Evolutionary conservation across 179 eudicot genomes (phyloP), one percentile per base, ranked within the genome.

Genomic region (Monotropa hypopitys): DNA sequence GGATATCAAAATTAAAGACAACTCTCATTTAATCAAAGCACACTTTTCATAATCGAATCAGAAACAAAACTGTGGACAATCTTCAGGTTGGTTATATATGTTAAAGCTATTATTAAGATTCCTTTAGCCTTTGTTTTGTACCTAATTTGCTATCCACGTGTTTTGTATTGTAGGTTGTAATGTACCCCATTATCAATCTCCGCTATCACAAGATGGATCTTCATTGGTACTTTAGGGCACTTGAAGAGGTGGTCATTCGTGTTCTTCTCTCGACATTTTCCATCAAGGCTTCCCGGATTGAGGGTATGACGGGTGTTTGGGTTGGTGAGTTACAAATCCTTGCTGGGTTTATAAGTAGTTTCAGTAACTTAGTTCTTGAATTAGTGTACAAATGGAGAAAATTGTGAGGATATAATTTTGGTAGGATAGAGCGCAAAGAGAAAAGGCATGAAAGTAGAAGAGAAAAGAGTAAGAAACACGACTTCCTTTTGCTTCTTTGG

Each of bases 231-330:
- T 87, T 91, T 62, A 87, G 96, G 85, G 84, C 89, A 72, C 96
- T 94, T 59, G 98, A 96, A 81, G 99, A 94, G 83, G 94, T 96
- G 83, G 88, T 91, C 62, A 91, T 91, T 79, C 98, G 90, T 63
- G 91, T 72, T 77, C 97, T 96, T 73, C 86, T 82, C 32, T 86
- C 96, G 10, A 77, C 90, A 15, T 92, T 93, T 84, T 80, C 87
- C 69, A 85, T 91, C 28, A 82, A 88, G 57, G 92, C 96, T 81
- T 89, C 94, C 11, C 86, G 92, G 67, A 46, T 85, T 40, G 88
- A 88, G 72, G 97, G 97, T 74, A 78, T 89, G 77, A 96, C 94
- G 70, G 99, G 98, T 46, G 99, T 93, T 85, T 96, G 98, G 99
- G 86, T 93, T 78, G 98, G 99, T 96, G 89, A 78, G 97, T 70